Evolutionary conservation across 768 basidiomycete genomes (phyloP).

Genomic region (Amanita pseudoporphyria): DNA sequence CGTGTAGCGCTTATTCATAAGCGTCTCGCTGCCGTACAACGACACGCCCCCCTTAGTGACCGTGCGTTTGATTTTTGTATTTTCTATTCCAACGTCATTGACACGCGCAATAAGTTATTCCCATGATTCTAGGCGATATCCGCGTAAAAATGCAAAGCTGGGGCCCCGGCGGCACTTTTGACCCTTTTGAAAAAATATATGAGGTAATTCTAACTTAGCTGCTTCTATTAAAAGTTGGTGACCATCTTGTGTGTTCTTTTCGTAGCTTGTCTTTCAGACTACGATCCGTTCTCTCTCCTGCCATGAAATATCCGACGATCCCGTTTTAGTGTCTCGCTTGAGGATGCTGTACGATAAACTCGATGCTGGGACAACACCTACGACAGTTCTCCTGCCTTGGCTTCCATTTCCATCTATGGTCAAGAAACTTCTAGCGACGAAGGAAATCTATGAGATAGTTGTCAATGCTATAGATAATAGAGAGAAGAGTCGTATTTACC

Average conservation of each 20-base stretch:
- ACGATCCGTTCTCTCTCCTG: conserved; percentile 61
- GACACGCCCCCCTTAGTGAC: conserved; percentile 46
- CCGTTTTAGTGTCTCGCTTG: conserved; percentile 48
- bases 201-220: conserved; percentile 33
- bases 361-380: conserved; percentile 62
- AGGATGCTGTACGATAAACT: conserved; percentile 58
- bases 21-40: conserved; percentile 55
- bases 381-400: conserved; percentile 69
- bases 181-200: conserved; percentile 65
- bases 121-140: conserved; percentile 55
- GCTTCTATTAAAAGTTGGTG: conserved; percentile 8
- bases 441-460: conserved; percentile 67
- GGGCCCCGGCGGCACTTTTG: conserved; percentile 54
- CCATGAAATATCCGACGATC: conserved; percentile 61
- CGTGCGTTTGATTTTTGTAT: conserved; percentile 32
- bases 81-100: conserved; percentile 9
- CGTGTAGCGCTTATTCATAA: conserved; percentile 61
- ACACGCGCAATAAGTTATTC: conserved; percentile 41
- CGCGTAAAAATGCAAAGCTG: conserved; percentile 51
- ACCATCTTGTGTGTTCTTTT: conserved; percentile 7
- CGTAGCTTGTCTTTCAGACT: conserved; percentile 61
- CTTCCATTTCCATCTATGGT: conserved; percentile 66
- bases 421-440: conserved; percentile 61
- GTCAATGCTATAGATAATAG: conserved; percentile 46
- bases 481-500: conserved; percentile 42